These are phyloP conservation scores for Rhizoctonia solani DNA, from an alignment of 1,284 basidiomycete species.

Conservation along the genomic window DNA sequence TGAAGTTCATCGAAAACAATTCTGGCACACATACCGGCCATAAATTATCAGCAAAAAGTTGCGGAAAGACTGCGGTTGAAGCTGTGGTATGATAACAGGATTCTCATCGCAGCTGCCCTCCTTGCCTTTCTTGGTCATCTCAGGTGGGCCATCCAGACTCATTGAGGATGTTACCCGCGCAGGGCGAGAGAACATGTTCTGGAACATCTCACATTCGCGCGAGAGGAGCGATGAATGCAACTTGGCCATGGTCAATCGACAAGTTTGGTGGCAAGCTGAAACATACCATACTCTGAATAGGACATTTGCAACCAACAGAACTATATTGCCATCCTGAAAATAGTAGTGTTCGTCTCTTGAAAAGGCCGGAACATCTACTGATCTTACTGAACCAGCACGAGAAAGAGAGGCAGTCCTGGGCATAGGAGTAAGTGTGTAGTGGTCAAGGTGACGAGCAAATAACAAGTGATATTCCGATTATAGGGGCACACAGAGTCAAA, in stretches of 20 bases:
- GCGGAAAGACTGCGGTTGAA: constrained; percentile 12
- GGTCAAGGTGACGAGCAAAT: not conserved
- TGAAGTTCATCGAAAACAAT: not conserved
- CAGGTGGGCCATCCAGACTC: not conserved
- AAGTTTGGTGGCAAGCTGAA: not conserved
- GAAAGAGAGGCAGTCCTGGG: not conserved
- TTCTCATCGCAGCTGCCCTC: constrained; percentile 26
- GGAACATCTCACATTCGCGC: constrained; percentile 21
- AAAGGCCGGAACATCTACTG: not conserved
- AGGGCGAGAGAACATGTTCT: constrained; percentile 15
- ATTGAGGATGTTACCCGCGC: not conserved
- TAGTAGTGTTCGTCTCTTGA: constrained; percentile 12
- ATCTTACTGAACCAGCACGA: not conserved
- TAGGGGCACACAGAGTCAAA: not conserved
- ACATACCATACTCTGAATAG: constrained; percentile 8
- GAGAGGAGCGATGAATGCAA: constrained; percentile 20
- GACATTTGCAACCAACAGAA: constrained; percentile 17
- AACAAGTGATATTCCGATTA: not conserved
- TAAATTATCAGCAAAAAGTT: constrained; percentile 22
- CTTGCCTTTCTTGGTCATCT: not conserved
- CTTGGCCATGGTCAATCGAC: not conserved
- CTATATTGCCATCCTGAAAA: constrained; percentile 19
- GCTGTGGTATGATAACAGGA: constrained; percentile 21
- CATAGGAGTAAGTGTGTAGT: not conserved
- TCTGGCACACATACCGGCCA: not conserved